Conservation (phyloP, 306 rosid genomes). For the Cucurbita ficifolia region DNA sequence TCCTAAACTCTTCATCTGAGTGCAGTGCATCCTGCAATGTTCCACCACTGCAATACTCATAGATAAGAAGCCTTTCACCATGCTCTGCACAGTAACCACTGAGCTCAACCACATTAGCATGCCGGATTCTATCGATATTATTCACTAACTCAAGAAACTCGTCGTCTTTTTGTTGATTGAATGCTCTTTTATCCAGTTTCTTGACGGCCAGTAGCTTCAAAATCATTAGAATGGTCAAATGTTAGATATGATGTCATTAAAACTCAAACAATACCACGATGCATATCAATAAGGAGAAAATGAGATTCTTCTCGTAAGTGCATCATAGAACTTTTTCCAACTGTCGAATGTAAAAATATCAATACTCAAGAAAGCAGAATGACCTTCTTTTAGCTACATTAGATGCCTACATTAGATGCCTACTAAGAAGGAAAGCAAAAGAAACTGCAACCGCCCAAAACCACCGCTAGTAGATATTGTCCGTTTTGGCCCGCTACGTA, state of each 20-base stretch:
- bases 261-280: background rate
- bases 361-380: background rate
- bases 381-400: background rate
- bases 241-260: constrained; percentile 11
- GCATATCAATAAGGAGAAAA: background rate
- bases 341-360: background rate
- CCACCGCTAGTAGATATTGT: too few species aligned
- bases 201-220: constrained; percentile 75
- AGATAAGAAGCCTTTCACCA: constrained; percentile 85
- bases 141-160: constrained; percentile 79
- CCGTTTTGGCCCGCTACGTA: too few species aligned
- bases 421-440: background rate
- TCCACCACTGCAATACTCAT: constrained; percentile 72
- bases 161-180: constrained; percentile 52
- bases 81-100: constrained; percentile 93
- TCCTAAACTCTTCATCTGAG: constrained; percentile 52
- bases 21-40: constrained; percentile 73
- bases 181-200: constrained; percentile 62
- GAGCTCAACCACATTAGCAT: constrained; percentile 72
- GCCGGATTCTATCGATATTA: constrained; percentile 61
- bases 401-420: background rate
- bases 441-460: too few species aligned
- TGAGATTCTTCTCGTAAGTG: background rate
- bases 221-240: constrained; percentile 17
- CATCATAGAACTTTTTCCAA: background rate